Evolutionary conservation across 2,329 filamentous ascomycete genomes (phyloP).

Genomic region (Aspergillus niger): DNA sequence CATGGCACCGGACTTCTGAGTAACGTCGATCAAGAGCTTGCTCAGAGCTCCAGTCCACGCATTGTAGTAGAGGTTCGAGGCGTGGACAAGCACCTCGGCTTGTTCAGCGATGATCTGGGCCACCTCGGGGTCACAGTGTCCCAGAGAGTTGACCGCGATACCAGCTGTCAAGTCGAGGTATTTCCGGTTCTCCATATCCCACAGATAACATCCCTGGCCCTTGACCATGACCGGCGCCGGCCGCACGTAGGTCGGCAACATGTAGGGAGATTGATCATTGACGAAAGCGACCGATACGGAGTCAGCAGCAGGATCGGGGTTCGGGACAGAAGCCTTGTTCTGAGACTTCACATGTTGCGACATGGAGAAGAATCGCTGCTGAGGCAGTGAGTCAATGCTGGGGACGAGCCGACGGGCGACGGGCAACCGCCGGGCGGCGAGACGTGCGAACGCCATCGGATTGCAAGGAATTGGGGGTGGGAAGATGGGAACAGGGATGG

Average conservation of each 20-base stretch:
- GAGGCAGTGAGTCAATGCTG: conserved; percentile 36
- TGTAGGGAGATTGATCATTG: conserved; percentile 75
- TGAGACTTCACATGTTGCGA: conserved; percentile 26
- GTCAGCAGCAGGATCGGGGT: conserved; percentile 71
- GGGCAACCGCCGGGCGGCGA: conserved; percentile 39
- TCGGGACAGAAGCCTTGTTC: conserved; percentile 56
- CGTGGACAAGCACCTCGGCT: conserved; percentile 79
- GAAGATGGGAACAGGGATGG: background rate
- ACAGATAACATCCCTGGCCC: conserved; percentile 84
- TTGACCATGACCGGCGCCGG: conserved; percentile 87
- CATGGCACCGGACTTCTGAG: conserved; percentile 77
- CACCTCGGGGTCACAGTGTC: conserved; percentile 83
- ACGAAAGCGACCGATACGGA: conserved; percentile 76
- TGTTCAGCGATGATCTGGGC: conserved; percentile 75
- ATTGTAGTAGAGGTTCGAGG: conserved; percentile 97
- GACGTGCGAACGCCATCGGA: conserved; percentile 36
- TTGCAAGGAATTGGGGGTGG: background rate
- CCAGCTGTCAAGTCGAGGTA: conserved; percentile 96
- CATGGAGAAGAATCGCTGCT: conserved; percentile 35
- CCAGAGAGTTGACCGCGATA: conserved; percentile 91
- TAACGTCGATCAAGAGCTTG: conserved; percentile 80
- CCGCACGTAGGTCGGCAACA: conserved; percentile 94
- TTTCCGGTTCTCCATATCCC: conserved; percentile 82
- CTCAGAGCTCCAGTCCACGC: conserved; percentile 90
- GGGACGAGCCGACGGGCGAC: conserved; percentile 32